phyloP scores from a whole-genome alignment of 2,329 filamentous ascomycete species.

The Epichloe sylvatica region DNA sequence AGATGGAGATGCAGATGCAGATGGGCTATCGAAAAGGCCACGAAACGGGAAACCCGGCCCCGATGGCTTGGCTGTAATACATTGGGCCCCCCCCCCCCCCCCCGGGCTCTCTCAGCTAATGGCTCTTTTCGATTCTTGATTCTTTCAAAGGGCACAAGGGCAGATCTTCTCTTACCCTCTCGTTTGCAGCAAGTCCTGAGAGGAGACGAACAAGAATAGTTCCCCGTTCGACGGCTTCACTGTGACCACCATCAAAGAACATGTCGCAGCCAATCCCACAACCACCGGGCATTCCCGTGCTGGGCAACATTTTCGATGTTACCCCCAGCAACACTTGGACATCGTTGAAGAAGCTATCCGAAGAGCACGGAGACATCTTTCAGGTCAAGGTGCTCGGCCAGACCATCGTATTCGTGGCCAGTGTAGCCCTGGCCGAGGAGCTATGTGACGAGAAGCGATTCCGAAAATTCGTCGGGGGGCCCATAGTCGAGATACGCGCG shows the following conservation, averaged over 20 bases:
- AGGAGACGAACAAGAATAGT: neutral
- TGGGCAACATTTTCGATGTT: constrained; percentile 24
- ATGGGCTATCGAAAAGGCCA: neutral
- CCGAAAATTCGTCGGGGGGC: constrained; percentile 40
- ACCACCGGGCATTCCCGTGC: constrained; percentile 20
- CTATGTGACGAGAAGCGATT: constrained; percentile 40
- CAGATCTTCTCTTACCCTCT: neutral
- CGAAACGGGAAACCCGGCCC: neutral
- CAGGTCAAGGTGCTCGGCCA: constrained; percentile 22
- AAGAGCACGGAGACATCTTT: constrained; percentile 25
- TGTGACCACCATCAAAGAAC: neutral
- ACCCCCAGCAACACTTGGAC: constrained; percentile 23
- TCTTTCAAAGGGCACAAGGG: neutral
- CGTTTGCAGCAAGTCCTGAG: too few relatives aligned
- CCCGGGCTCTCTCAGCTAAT: neutral
- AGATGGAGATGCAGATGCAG: neutral
- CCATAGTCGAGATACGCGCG: constrained; percentile 37
- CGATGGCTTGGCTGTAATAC: neutral
- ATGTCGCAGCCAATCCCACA: constrained; percentile 24
- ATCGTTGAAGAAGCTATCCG: constrained; percentile 22
- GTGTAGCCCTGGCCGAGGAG: constrained; percentile 33
- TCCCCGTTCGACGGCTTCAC: too few relatives aligned
- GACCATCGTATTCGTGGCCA: constrained; percentile 30
- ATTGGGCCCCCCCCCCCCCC: neutral
- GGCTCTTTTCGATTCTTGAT: neutral